phyloP scores from a whole-genome alignment of 495 filamentous ascomycete species.

The Aspergillus diversus region DNA sequence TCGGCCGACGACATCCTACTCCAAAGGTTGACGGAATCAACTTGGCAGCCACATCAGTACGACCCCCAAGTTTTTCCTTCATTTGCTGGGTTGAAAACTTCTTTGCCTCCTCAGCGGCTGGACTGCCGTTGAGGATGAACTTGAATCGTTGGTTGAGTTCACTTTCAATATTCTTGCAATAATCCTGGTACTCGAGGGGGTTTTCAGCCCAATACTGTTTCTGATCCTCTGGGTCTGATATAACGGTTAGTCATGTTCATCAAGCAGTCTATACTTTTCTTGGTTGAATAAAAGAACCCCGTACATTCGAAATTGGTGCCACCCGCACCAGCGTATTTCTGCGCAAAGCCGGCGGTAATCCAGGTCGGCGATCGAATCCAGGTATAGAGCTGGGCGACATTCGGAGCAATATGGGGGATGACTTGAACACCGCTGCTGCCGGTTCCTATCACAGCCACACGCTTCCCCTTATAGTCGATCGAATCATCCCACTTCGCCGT shows the following conservation, averaged over 20 bases:
- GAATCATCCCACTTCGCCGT: neutral
- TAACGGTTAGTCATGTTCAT: neutral
- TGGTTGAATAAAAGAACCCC: neutral
- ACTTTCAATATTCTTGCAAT: conserved; percentile 5
- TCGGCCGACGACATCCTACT: conserved; percentile 4
- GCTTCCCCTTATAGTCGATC: neutral
- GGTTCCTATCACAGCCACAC: neutral
- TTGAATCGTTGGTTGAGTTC: conserved; percentile 8
- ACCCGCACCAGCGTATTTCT: neutral
- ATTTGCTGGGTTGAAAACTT: neutral
- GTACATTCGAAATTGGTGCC: neutral
- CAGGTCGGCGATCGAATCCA: neutral
- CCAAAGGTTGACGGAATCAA: neutral
- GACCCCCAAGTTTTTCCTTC: neutral
- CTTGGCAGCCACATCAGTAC: neutral
- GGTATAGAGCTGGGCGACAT: neutral
- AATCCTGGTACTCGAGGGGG: conserved; percentile 1
- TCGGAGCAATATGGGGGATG: neutral
- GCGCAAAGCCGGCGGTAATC: neutral
- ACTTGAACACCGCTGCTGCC: neutral
- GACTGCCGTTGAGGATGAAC: conserved; percentile 8
- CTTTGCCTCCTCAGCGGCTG: neutral
- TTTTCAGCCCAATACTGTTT: neutral
- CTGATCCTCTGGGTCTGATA: neutral
- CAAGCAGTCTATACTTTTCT: neutral